Conservation (phyloP, 75 land plant genomes). For the Chamaecyparis obtusa region DNA sequence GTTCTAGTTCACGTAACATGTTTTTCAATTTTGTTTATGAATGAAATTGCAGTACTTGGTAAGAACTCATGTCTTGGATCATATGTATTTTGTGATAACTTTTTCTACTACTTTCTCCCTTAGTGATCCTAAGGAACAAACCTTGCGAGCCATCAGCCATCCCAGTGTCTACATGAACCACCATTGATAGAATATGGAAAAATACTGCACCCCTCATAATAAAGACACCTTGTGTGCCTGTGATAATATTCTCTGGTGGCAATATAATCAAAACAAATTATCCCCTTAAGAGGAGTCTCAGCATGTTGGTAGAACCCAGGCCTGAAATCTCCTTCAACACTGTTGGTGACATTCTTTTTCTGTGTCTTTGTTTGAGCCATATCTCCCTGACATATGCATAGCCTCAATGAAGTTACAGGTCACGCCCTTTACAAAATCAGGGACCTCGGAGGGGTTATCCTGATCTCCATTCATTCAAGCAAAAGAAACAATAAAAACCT, state of each 20-base stretch:
- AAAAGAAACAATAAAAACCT: conserved; percentile 88
- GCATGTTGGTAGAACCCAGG: conserved; percentile 99
- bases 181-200: conserved; percentile 86
- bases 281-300: conserved; percentile 73
- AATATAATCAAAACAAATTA: conserved; percentile 95
- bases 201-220: conserved; percentile 97
- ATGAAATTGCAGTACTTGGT: too few species aligned
- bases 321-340: conserved; percentile 91
- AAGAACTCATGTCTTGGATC: conserved; percentile 89
- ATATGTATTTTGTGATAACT: conserved; percentile 97
- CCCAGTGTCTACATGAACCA: conserved; percentile 88
- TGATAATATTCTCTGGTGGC: conserved; percentile 94
- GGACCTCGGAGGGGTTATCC: conserved; percentile 78
- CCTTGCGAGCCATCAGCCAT: conserved; percentile 99
- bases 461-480: conserved; percentile 81
- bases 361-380: conserved; percentile 88
- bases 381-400: too few species aligned
- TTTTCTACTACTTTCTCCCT: conserved; percentile 95
- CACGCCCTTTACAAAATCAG: conserved; percentile 98
- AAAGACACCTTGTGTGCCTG: conserved; percentile 87
- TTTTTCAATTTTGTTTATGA: too few species aligned
- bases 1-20: too few species aligned
- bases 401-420: too few species aligned
- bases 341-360: conserved; percentile 74
- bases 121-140: conserved; percentile 93